Percentiles rank a stretch among this genome's conserved stretches.
phyloP scores from a whole-genome alignment of 1,139 yeast species.

The Meyerozyma sp. region DNA sequence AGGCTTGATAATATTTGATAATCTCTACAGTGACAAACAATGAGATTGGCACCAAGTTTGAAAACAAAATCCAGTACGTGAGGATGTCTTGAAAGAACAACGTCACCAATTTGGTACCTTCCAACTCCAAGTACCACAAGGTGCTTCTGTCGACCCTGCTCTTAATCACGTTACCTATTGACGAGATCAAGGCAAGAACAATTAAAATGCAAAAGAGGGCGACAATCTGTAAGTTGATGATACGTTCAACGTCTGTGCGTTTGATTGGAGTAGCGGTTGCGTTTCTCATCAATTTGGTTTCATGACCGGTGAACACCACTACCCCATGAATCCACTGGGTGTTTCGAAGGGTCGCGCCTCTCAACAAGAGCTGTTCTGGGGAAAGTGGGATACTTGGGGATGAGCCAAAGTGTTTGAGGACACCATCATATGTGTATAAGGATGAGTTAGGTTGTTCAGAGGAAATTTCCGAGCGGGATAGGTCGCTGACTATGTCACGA shows the following conservation, averaged over 20 bases:
- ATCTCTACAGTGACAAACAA: constrained; percentile 93
- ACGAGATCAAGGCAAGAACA: constrained; percentile 68
- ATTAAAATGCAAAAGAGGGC: constrained; percentile 81
- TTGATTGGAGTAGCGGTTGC: constrained; percentile 98
- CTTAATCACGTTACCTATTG: constrained; percentile 82
- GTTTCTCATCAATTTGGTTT: constrained; percentile 95
- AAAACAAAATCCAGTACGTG: constrained; percentile 93
- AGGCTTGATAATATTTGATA: constrained; percentile 93
- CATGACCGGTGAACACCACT: constrained; percentile 95
- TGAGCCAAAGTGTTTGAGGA: constrained; percentile 54
- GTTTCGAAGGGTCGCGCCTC: constrained; percentile 95
- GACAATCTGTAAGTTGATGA: constrained; percentile 86
- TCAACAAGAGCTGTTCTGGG: constrained; percentile 84
- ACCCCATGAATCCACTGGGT: constrained; percentile 95
- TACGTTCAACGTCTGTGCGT: constrained; percentile 93
- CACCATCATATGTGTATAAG: constrained; percentile 90
- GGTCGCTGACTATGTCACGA: constrained; percentile 42
- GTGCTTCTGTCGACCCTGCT: constrained; percentile 48
- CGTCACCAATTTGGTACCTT: constrained; percentile 61
- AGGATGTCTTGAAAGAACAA: constrained; percentile 81
- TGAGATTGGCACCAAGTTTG: constrained; percentile 93
- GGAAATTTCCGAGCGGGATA: constrained; percentile 38
- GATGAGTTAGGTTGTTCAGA: constrained; percentile 96
- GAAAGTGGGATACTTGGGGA: constrained; percentile 58
- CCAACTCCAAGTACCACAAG: constrained; percentile 62